Evolutionary conservation across 495 filamentous ascomycete species (phyloP).

Genomic region (Zalerion maritima): DNA sequence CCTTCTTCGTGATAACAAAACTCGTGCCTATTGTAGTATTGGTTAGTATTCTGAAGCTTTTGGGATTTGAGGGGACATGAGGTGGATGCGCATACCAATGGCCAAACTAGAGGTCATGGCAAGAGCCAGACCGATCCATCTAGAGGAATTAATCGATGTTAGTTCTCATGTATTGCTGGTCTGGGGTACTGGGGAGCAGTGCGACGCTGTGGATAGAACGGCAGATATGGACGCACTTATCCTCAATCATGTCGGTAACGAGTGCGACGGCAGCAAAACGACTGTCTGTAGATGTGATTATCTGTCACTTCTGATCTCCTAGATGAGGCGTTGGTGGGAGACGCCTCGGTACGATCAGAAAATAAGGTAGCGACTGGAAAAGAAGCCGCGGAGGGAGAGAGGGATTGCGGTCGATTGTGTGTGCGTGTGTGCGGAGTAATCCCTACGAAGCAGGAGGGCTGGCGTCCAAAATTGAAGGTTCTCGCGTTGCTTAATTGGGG

Average conservation of each 20-base stretch:
- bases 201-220: conserved; percentile 4
- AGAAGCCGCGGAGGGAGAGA: too few species aligned
- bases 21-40: conserved; percentile 50
- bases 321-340: too few species aligned
- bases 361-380: too few species aligned
- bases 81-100: conserved; percentile 51
- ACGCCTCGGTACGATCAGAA: too few species aligned
- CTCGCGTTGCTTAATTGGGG: too few species aligned
- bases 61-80: background rate
- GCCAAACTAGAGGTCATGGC: conserved; percentile 87
- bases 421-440: too few species aligned
- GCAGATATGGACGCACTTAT: conserved; percentile 51
- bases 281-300: too few species aligned
- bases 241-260: conserved; percentile 49
- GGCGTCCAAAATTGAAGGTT: too few species aligned
- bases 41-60: conserved; percentile 7
- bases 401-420: too few species aligned
- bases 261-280: conserved; percentile 18
- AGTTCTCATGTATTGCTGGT: background rate
- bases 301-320: too few species aligned
- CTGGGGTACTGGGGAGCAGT: background rate
- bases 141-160: conserved; percentile 16
- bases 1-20: conserved; percentile 91
- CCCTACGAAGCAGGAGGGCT: too few species aligned
- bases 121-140: conserved; percentile 79